Base-by-base conservation (phyloP, 352 stramenopile genomes). In the Discostella stelligera region DNA sequence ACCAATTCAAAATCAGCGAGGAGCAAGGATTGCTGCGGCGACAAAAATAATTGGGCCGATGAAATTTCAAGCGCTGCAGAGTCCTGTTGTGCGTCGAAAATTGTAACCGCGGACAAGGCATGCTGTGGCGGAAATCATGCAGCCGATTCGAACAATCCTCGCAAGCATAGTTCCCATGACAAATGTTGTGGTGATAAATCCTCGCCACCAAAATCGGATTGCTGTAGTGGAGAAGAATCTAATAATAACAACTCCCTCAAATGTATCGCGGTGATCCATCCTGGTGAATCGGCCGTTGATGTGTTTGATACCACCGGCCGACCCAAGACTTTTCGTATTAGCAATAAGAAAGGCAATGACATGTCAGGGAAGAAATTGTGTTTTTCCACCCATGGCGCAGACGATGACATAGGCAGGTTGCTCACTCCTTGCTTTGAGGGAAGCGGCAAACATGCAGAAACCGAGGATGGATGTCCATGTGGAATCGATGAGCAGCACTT, bases 401-500 rank as follows among this genome's bases (percentile, higher is more conserved):
- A 67, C 13, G 39, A 50, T 0, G 74, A 66, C 27, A 62, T 73
- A 6, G 75, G 78, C 46, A 58, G 62, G 8, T 74, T 86, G 25
- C 41, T 89, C 27, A 85, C 82, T 6, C 80, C 74, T 44, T 87
- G 83, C 55, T 89, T 89, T 39, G 77, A 87, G 60, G 37, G 37
- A 14, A 63, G 85, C 44, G 81, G 81, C 9, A 61, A 67, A 23
- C 84, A 90, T 56, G 84, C 74, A 2, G 60, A 74, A 20, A 71
- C 81, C 0, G 72, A 84, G 11, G 84, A 89, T 25, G 46, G 9
- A 39, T 90, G 84, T 75, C 67, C 77, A 16, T 90, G 84, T 69
- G 81, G 84, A 10, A 39, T 80, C 9, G 75, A 87, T 18, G 64
- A 70, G 11, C 74, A 79, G 0, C 84, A 90, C 73, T 50, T 90